These are phyloP conservation scores for Cucurbita moschata DNA, from an alignment of 306 rosid genomes.

Conservation along the genomic window DNA sequence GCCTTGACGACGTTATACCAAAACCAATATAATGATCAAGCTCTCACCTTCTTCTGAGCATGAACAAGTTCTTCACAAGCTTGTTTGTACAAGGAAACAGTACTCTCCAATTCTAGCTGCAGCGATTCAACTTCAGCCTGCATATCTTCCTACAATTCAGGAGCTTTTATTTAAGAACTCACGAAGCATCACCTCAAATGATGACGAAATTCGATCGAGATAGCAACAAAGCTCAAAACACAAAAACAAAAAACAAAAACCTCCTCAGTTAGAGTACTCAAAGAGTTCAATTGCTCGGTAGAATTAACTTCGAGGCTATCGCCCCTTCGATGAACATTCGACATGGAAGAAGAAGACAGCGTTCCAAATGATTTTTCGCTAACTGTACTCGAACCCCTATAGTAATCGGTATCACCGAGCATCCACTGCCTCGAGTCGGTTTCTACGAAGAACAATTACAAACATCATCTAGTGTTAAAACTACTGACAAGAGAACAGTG, in stretches of 20 bases:
- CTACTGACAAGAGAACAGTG: constrained; percentile 7
- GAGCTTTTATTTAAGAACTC: constrained; percentile 10
- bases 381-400: constrained; percentile 10
- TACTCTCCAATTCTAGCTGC: constrained; percentile 61
- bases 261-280: constrained; percentile 36
- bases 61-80: constrained; percentile 67
- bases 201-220: not conserved
- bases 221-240: not conserved
- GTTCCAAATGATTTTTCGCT: constrained; percentile 24
- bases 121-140: constrained; percentile 44
- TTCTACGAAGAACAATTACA: constrained; percentile 19
- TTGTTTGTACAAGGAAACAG: constrained; percentile 55
- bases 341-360: constrained; percentile 17
- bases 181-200: not conserved
- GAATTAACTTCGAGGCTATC: constrained; percentile 22
- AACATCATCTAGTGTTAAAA: not conserved
- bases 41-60: constrained; percentile 61
- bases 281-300: constrained; percentile 21
- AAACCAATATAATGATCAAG: not conserved
- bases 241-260: constrained; percentile 13
- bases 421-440: constrained; percentile 14
- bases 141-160: constrained; percentile 28
- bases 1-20: not conserved
- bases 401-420: constrained; percentile 20
- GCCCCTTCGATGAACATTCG: constrained; percentile 15